Conservation (phyloP, 306 rosid genomes). For the Aeschynomene evenia region DNA sequence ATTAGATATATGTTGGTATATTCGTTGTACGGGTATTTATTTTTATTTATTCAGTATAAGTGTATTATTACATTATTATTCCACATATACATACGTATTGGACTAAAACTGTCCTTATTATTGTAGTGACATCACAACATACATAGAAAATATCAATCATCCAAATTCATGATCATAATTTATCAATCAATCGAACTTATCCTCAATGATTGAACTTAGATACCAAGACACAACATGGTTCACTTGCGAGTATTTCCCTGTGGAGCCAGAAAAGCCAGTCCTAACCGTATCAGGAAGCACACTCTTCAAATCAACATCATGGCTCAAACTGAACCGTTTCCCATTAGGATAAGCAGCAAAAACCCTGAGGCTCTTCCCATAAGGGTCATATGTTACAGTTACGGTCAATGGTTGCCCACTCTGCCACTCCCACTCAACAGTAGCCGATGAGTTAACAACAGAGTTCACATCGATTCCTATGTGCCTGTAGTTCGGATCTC, state of each 20-base stretch:
- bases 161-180: too few species aligned
- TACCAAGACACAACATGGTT: background rate
- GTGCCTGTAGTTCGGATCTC: slow-evolving; percentile 27
- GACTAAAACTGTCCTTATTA: too few species aligned
- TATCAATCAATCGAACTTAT: too few species aligned
- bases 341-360: background rate
- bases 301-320: background rate
- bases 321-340: background rate
- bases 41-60: too few species aligned
- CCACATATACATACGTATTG: too few species aligned
- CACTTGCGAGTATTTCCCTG: background rate
- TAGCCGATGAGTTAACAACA: background rate
- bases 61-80: too few species aligned
- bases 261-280: slow-evolving; percentile 14
- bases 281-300: slow-evolving; percentile 17
- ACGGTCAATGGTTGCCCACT: background rate
- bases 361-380: background rate
- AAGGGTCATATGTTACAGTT: slow-evolving; percentile 16
- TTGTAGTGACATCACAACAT: too few species aligned
- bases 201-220: background rate
- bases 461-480: slow-evolving; percentile 29
- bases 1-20: too few species aligned
- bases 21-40: too few species aligned
- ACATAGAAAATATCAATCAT: too few species aligned
- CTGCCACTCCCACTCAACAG: background rate